A percentile compares a stretch with the other conserved stretches of the same genome.
phyloP scores from a whole-genome alignment of 495 filamentous ascomycete genomes.

The Penicillium alfredii region DNA sequence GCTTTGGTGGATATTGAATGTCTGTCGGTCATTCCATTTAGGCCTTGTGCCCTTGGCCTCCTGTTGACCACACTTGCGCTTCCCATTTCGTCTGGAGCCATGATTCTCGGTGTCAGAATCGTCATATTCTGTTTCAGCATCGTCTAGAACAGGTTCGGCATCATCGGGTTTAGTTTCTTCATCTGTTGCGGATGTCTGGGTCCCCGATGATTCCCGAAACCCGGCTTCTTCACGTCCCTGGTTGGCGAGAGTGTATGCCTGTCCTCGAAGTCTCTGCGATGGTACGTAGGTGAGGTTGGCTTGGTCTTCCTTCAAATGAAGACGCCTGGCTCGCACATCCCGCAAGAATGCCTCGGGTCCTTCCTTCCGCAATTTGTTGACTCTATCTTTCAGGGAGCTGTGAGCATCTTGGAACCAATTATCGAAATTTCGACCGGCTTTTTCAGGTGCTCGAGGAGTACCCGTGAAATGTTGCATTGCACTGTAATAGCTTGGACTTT shows the following conservation, averaged over 20 bases:
- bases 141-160: too few relatives aligned
- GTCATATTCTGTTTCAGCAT: too few relatives aligned
- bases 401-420: constrained; percentile 49
- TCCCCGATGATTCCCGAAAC: too few relatives aligned
- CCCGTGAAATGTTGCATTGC: constrained; percentile 48
- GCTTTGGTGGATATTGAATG: constrained; percentile 21
- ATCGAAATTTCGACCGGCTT: constrained; percentile 42
- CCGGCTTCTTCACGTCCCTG: constrained; percentile 7
- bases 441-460: constrained; percentile 34
- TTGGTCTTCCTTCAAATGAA: constrained; percentile 12
- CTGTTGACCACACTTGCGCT: constrained; percentile 3
- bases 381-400: constrained; percentile 33
- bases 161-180: background rate
- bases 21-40: constrained; percentile 20
- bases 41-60: constrained; percentile 1
- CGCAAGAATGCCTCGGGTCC: constrained; percentile 24
- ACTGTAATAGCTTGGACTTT: constrained; percentile 40
- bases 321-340: constrained; percentile 22
- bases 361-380: constrained; percentile 27
- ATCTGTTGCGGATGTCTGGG: constrained; percentile 2
- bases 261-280: constrained; percentile 28
- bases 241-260: constrained; percentile 8
- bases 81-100: too few relatives aligned
- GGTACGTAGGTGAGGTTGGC: constrained; percentile 24
- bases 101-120: too few relatives aligned